Evolutionary conservation across 164 flowering plant species (phyloP), one percentile per base, ranked within the genome.

Genomic region (Stephania yunnanensis): DNA sequence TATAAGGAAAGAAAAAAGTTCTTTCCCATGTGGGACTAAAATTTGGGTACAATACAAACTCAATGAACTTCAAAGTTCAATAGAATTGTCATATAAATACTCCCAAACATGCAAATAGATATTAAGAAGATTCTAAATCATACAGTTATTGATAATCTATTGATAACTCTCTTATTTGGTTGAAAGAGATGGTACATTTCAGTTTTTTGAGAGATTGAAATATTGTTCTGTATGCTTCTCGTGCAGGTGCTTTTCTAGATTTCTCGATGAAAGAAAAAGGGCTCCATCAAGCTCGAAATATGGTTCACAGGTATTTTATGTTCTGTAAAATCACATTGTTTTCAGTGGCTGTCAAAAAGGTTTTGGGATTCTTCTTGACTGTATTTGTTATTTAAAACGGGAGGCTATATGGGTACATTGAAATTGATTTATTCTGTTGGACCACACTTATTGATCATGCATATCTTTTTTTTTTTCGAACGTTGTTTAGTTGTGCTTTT

Each of bases 241-340:
- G 12, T 73, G 66, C 20, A 93, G 99, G 99, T 87, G 90, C 80
- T 95, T 92, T 80, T 73, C 91, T 76, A 90, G 86, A 83, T 91
- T 86, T 75, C 90, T 95, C 70, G 91, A 86, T 80, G 96, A 89
- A 78, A 87, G 79, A 80, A 91, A 88, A 86, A 53, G 78, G 61
- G 65, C 89, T 71, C 75, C 91, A 75, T 85, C 97, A 71, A 87
- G 85, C 83, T 79, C 97, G 76, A 95, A 80, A 81, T 87, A 87
- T 75, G 92, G 98, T 73, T 95, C 98, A 50, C 99, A 93, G 98
- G 99, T 92, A 86, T 29, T 52, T 66, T 11, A 1, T 72, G 19
- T 66, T 73, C 58, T 68, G 15, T 22, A 30, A 31, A 2, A 42
- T 30, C 11, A 22, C 45, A 63, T 5, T 76, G 25, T 69, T 69